Evolutionary conservation across 2,329 filamentous ascomycete genomes (phyloP).

Genomic region (Stachybotrys chartarum): DNA sequence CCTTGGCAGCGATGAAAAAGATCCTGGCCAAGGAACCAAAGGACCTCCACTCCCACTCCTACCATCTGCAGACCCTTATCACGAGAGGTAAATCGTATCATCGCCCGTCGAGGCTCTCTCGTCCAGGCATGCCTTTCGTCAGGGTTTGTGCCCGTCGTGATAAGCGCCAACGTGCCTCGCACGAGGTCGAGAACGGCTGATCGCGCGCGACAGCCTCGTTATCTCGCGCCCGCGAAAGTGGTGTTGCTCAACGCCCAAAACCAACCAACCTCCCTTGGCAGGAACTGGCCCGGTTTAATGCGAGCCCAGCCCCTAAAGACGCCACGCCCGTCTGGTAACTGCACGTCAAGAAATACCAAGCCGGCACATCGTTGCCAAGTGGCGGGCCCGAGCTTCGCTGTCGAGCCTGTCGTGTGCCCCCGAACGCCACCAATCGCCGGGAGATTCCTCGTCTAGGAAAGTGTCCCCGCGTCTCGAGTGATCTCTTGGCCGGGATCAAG

Average conservation of each 20-base stretch:
- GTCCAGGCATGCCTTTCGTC: background rate
- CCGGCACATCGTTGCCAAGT: background rate
- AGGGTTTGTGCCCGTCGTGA: background rate
- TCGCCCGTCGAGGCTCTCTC: background rate
- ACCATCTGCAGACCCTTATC: background rate
- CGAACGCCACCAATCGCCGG: background rate
- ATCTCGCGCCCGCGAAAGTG: no score
- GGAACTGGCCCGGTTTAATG: no score
- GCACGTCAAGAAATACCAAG: background rate
- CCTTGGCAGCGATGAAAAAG: background rate
- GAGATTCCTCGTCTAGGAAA: background rate
- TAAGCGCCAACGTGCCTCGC: background rate
- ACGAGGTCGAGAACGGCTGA: no score
- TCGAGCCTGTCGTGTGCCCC: background rate
- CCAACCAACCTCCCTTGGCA: no score
- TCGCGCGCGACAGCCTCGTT: no score
- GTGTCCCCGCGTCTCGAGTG: background rate
- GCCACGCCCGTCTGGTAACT: background rate
- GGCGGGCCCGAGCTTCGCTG: background rate
- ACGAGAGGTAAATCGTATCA: background rate
- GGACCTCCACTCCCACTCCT: background rate
- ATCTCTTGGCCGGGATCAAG: background rate
- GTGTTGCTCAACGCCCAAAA: no score
- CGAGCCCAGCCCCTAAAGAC: no score
- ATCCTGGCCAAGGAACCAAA: background rate